Percentiles rank a stretch among this genome's conserved stretches.
Evolutionary conservation across 495 filamentous ascomycete species (phyloP).

Genomic region (Penicillium psychrofluorescens): DNA sequence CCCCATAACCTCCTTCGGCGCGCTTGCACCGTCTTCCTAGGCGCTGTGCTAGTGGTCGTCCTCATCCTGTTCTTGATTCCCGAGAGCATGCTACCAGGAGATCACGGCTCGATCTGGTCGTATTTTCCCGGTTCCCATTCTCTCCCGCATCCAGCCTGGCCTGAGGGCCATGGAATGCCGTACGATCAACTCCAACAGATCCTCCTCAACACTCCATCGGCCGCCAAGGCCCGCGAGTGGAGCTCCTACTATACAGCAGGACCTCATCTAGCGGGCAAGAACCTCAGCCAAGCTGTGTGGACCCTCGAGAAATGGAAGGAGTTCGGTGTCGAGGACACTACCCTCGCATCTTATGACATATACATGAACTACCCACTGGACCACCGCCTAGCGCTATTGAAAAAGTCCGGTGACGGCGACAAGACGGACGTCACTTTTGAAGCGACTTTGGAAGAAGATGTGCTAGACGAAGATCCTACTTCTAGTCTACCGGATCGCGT

Average conservation of each 20-base stretch:
- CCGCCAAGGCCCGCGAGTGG: constrained; percentile 68
- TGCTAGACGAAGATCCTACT: constrained; percentile 77
- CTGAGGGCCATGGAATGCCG: constrained; percentile 42
- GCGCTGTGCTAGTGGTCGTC: constrained; percentile 48
- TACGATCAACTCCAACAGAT: constrained; percentile 65
- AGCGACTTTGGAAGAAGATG: constrained; percentile 76
- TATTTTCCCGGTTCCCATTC: constrained; percentile 36
- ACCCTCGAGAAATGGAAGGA: constrained; percentile 79
- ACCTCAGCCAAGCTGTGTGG: constrained; percentile 79
- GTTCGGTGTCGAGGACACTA: constrained; percentile 66
- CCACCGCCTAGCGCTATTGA: constrained; percentile 69
- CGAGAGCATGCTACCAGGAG: constrained; percentile 21
- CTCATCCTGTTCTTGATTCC: constrained; percentile 57
- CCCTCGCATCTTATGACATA: constrained; percentile 75
- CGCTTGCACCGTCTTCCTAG: constrained; percentile 61
- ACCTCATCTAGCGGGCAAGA: constrained; percentile 83
- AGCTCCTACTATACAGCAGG: constrained; percentile 86
- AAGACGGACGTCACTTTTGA: constrained; percentile 58
- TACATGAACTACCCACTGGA: constrained; percentile 86
- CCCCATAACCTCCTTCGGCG: constrained; percentile 61
- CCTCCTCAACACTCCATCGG: constrained; percentile 62
- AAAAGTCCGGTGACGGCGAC: constrained; percentile 34
- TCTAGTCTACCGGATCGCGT: constrained; percentile 64
- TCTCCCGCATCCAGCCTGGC: constrained; percentile 32
- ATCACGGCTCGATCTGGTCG: constrained; percentile 32